Conservation (phyloP, 148 eudicot genomes). For the Chenopodium suecicum region DNA sequence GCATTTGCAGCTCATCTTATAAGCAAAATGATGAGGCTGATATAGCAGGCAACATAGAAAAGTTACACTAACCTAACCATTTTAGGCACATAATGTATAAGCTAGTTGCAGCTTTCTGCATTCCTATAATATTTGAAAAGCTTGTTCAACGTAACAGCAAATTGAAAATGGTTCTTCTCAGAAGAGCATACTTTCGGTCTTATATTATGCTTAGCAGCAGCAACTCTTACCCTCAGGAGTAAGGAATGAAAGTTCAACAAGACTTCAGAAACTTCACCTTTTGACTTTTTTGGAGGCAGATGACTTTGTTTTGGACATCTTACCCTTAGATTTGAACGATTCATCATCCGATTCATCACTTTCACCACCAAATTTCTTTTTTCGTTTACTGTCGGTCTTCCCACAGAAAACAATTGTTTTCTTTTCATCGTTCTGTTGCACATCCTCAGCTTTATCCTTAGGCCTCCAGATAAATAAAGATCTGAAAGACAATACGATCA, state of each 20-base stretch:
- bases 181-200: background rate
- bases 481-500: conserved; percentile 36
- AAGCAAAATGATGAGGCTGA: conserved; percentile 17
- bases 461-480: conserved; percentile 93
- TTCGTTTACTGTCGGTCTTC: conserved; percentile 46
- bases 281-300: conserved; percentile 14
- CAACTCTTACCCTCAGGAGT: background rate
- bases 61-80: background rate
- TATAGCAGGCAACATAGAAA: background rate
- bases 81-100: background rate
- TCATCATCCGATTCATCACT: conserved; percentile 78
- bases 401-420: conserved; percentile 57
- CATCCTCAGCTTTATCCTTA: conserved; percentile 51
- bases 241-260: background rate
- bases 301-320: conserved; percentile 42
- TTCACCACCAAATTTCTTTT: conserved; percentile 46
- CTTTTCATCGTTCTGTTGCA: conserved; percentile 47
- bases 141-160: background rate
- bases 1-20: conserved; percentile 1
- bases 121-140: background rate
- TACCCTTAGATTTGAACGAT: conserved; percentile 35
- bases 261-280: conserved; percentile 2
- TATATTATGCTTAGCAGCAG: background rate
- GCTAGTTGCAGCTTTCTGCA: background rate
- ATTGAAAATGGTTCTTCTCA: background rate